Percentiles rank a stretch among this genome's conserved stretches.
These are phyloP conservation scores for Aspergillus nanangensis DNA, from an alignment of 495 filamentous ascomycete species.

Conservation along the genomic window DNA sequence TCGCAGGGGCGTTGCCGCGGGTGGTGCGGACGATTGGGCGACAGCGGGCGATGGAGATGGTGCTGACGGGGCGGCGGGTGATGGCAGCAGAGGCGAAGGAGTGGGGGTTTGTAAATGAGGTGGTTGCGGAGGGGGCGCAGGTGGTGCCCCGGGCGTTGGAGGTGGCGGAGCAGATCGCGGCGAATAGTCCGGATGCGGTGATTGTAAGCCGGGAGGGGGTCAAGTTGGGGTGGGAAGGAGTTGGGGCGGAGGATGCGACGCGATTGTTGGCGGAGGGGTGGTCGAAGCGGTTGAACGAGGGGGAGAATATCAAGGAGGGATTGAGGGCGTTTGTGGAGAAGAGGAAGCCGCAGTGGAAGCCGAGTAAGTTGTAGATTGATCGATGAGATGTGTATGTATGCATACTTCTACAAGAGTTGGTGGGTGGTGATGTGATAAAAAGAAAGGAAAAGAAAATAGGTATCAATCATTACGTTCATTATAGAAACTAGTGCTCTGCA, in stretches of 20 bases:
- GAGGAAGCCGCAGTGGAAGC: constrained; percentile 68
- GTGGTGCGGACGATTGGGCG: constrained; percentile 61
- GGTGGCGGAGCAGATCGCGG: constrained; percentile 37
- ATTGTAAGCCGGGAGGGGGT: constrained; percentile 66
- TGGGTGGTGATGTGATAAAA: not conserved
- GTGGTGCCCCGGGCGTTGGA: constrained; percentile 48
- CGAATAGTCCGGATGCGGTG: constrained; percentile 70
- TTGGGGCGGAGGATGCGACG: constrained; percentile 63
- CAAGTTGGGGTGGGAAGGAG: constrained; percentile 65
- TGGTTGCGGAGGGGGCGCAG: constrained; percentile 52
- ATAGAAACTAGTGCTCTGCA: not conserved
- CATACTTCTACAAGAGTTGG: not conserved
- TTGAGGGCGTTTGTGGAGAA: constrained; percentile 79
- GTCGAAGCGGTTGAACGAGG: constrained; percentile 57
- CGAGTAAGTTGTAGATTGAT: constrained; percentile 62
- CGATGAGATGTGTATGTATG: not conserved
- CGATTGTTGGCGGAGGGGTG: constrained; percentile 51
- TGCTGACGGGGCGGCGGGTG: constrained; percentile 59
- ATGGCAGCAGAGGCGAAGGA: constrained; percentile 51
- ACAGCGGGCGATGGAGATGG: constrained; percentile 74
- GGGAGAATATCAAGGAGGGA: constrained; percentile 79
- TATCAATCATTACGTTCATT: not conserved
- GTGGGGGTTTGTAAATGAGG: constrained; percentile 71
- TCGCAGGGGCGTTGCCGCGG: constrained; percentile 69
- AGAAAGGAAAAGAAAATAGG: not conserved